A percentile compares a stretch with the other conserved stretches of the same genome.
Evolutionary conservation across 257 asterid genomes (phyloP).

Genomic region (Fraxinus americana): DNA sequence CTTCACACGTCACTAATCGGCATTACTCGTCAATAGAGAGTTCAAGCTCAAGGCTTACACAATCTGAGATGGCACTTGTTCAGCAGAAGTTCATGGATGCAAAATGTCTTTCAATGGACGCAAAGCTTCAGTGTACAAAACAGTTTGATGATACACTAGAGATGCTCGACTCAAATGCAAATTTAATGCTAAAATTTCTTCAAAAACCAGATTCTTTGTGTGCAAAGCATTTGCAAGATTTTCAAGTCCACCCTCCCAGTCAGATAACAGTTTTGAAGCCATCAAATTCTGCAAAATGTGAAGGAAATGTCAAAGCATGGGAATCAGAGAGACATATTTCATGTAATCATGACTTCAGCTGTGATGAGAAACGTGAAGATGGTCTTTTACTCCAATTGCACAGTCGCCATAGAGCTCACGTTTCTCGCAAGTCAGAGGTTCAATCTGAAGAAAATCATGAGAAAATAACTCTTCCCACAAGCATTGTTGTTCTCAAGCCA

Average conservation of each 20-base stretch:
- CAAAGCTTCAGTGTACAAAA: constrained; percentile 51
- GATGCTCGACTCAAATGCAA: constrained; percentile 54
- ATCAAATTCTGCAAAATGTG: constrained; percentile 45
- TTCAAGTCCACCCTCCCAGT: constrained; percentile 42
- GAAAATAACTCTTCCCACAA: constrained; percentile 56
- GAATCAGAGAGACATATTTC: constrained; percentile 46
- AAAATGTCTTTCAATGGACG: constrained; percentile 46
- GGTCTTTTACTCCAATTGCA: constrained; percentile 69
- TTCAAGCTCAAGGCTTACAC: constrained; percentile 46
- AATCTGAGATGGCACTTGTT: constrained; percentile 54
- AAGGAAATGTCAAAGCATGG: constrained; percentile 50
- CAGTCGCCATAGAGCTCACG: constrained; percentile 39
- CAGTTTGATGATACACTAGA: constrained; percentile 53
- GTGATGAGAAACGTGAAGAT: constrained; percentile 63
- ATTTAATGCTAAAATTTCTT: constrained; percentile 50
- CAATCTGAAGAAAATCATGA: constrained; percentile 42
- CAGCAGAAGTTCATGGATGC: constrained; percentile 60
- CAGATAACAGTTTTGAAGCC: constrained; percentile 57
- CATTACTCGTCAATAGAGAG: constrained; percentile 71
- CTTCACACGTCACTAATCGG: constrained; percentile 63
- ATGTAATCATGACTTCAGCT: constrained; percentile 29
- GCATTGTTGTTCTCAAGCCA: constrained; percentile 85
- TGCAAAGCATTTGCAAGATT: constrained; percentile 51
- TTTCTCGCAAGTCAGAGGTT: constrained; percentile 39
- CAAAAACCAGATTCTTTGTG: constrained; percentile 50